Conservation (phyloP, 2,329 filamentous ascomycete species). For the Gyromitra esculenta region DNA sequence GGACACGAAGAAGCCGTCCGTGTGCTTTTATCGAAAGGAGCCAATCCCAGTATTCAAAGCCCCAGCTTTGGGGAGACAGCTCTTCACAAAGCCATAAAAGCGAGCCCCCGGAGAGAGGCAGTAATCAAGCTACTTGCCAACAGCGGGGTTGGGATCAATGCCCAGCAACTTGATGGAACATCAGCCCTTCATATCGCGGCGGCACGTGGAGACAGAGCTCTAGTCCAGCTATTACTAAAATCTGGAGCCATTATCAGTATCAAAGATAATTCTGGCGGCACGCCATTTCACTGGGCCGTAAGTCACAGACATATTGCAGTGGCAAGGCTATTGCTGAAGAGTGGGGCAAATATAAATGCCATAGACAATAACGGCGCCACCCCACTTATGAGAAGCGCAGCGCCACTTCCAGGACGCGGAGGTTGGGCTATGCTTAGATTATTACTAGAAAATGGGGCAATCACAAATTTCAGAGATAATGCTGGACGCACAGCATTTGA, state of each 20-base stretch:
- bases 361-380: not conserved
- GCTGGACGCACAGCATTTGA: not conserved
- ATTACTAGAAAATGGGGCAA: not conserved
- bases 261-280: not conserved
- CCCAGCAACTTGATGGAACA: not conserved
- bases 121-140: not conserved
- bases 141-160: not conserved
- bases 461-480: not conserved
- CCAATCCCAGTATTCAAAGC: not conserved
- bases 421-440: not conserved
- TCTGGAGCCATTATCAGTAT: not conserved
- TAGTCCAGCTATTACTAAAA: not conserved
- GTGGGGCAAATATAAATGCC: not conserved
- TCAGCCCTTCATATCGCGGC: conserved; percentile 3
- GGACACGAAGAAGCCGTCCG: conserved; percentile 9
- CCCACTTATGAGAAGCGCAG: conserved; percentile 8
- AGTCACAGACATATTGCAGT: not conserved
- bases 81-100: conserved; percentile 1
- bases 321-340: conserved; percentile 1
- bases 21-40: not conserved
- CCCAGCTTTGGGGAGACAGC: not conserved
- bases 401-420: not conserved
- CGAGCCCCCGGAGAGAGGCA: not conserved
- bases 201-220: not conserved
- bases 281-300: not conserved